Percentiles rank a stretch among this genome's conserved stretches.
phyloP scores from a whole-genome alignment of 352 stramenopile genomes.

The Phytophthora fragariae region DNA sequence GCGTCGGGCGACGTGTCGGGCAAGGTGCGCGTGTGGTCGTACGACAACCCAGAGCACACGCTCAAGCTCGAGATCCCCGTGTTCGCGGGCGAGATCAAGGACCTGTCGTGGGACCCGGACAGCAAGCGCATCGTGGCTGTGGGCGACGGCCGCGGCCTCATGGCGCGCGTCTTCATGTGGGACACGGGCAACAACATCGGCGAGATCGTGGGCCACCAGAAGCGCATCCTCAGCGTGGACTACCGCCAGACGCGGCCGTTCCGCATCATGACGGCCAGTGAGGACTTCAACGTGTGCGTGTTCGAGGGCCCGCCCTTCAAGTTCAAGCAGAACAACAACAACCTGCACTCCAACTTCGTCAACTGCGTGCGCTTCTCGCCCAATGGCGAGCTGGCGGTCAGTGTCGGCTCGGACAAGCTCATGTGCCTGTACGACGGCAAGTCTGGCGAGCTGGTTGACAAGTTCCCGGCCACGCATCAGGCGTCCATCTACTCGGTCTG shows the following conservation, averaged over 20 bases:
- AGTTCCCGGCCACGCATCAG: slow-evolving; percentile 84
- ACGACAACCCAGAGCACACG: slow-evolving; percentile 97
- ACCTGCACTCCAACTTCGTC: slow-evolving; percentile 95
- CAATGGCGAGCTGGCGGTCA: slow-evolving; percentile 91
- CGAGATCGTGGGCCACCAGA: slow-evolving; percentile 94
- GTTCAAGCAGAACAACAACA: slow-evolving; percentile 94
- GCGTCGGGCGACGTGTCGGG: slow-evolving; percentile 90
- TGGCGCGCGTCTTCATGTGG: slow-evolving; percentile 95
- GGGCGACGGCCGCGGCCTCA: slow-evolving; percentile 82
- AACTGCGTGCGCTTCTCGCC: slow-evolving; percentile 96
- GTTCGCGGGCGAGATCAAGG: slow-evolving; percentile 93
- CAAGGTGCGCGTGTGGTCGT: slow-evolving; percentile 96
- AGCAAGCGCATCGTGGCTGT: slow-evolving; percentile 94
- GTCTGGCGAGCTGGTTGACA: slow-evolving; percentile 82
- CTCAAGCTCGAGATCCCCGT: slow-evolving; percentile 94
- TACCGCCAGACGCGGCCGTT: slow-evolving; percentile 96
- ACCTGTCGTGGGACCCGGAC: slow-evolving; percentile 96
- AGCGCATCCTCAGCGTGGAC: slow-evolving; percentile 92
- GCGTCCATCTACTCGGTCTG: slow-evolving; percentile 96
- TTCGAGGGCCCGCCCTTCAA: slow-evolving; percentile 97
- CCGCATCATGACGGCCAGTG: slow-evolving; percentile 94
- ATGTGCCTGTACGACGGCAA: slow-evolving; percentile 97
- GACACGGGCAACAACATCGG: slow-evolving; percentile 97
- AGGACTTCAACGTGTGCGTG: slow-evolving; percentile 96
- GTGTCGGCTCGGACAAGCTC: slow-evolving; percentile 95